Evolutionary conservation across 768 basidiomycete genomes (phyloP).

Genomic region (Termitomyces titanicus): DNA sequence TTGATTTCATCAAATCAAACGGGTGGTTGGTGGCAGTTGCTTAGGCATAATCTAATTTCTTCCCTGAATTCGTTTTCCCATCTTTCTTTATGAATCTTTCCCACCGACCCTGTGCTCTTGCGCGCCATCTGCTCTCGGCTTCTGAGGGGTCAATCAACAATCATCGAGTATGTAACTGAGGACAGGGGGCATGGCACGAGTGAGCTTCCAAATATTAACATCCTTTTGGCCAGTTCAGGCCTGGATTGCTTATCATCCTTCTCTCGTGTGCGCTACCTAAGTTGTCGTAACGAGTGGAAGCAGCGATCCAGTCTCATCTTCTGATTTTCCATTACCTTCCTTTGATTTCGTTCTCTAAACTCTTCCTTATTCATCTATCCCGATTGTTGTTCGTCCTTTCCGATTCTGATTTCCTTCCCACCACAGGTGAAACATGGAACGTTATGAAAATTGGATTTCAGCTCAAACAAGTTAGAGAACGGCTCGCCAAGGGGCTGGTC

Average conservation of each 20-base stretch:
- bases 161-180: background rate
- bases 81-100: background rate
- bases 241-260: background rate
- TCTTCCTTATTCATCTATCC: background rate
- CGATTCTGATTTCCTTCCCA: background rate
- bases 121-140: background rate
- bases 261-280: background rate
- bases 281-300: background rate
- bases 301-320: background rate
- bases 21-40: background rate
- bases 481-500: conserved; percentile 93
- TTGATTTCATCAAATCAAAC: background rate
- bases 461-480: conserved; percentile 96
- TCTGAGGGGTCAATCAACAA: background rate
- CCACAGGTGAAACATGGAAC: conserved; percentile 96
- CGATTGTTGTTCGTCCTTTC: background rate
- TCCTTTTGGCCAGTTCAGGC: background rate
- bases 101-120: no score
- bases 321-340: background rate
- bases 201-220: background rate
- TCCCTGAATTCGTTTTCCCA: background rate
- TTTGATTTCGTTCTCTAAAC: background rate
- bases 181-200: background rate
- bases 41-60: background rate
- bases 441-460: conserved; percentile 99